Base-by-base conservation (phyloP, 306 rosid species). In the Sphenostylis stenocarpa region DNA sequence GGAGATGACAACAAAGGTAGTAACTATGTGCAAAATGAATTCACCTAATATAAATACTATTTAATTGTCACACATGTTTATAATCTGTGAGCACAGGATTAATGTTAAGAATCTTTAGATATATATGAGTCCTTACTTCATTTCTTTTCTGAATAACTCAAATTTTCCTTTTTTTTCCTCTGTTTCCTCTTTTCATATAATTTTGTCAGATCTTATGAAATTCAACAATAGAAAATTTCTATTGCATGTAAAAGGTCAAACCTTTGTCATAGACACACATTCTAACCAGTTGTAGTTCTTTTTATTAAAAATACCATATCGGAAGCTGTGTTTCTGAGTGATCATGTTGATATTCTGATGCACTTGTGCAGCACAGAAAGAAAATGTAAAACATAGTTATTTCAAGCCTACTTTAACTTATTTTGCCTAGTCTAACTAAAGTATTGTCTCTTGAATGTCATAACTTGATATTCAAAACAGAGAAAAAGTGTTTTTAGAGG, bases 1-100 rank as follows among this genome's bases (percentile, higher is more conserved):
- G 91, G 84, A 15, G 93, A 84, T 66, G 93, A 83, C 7, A 78
- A 72, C 44, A 91, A 84, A 89, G 97, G 97, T 91, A 69, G 39
- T 70, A n/a, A 33, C 4, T 21, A 31, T n/a, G 24, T 57, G 23
- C 43, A 34, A 44, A 49, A 39, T 74, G 64, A 41, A 49, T 72
- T 68, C 19, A 52, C 15, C 36, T 5, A 28, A 11, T 57, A 67
- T 52, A 19, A 17, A 17, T 73, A 33, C 36, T 77, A n/a, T 23
- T 44, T 23, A 61, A 19, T 69, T 78, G 16, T 53, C 21, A 43
- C 55, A 26, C 33, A 36, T 63, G 26, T 17, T 45, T 44, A 47
- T 75, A 21, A 33, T 31, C 16, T 19, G 53, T 36, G 44, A 51
- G 62, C 70, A 60, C 21, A 60, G 1, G 16, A 44, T 28, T 51